Conservation (phyloP, 202 grass and related monocot genomes). For the Carex sylvatica region DNA sequence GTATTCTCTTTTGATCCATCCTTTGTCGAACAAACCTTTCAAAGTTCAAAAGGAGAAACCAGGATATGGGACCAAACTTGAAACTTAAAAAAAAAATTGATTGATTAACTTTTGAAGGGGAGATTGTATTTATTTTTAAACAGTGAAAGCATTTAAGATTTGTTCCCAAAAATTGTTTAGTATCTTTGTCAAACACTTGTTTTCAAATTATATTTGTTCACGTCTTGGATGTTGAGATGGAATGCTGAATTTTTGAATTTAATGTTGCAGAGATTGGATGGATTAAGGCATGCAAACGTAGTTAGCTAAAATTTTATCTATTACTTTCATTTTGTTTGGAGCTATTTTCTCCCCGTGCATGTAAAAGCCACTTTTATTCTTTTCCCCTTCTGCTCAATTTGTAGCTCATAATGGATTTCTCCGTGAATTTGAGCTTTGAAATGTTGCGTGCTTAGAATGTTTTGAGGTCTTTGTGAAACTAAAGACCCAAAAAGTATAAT, state of each 20-base stretch:
- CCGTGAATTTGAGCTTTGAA: background rate
- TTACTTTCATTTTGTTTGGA: background rate
- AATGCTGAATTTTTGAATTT: background rate
- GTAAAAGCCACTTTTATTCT: slow-evolving; percentile 19
- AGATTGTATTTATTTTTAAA: background rate
- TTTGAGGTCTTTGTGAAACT: background rate
- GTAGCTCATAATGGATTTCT: background rate
- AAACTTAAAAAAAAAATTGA: background rate
- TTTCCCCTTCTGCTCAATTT: background rate
- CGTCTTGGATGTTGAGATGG: background rate
- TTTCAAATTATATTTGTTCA: background rate
- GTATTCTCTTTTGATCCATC: background rate
- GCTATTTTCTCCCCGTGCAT: slow-evolving; percentile 6
- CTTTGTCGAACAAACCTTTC: background rate
- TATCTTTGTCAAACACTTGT: background rate
- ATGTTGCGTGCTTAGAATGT: background rate
- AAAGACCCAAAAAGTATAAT: background rate
- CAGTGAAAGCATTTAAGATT: background rate
- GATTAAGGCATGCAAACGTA: background rate
- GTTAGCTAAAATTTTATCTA: slow-evolving; percentile 7
- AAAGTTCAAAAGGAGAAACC: background rate
- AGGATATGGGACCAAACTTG: background rate
- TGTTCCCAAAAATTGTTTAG: background rate
- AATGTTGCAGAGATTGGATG: slow-evolving; percentile 3
- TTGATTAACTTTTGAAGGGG: background rate